These are phyloP conservation scores for Cladosporium oxysporum DNA, from an alignment of 2,329 filamentous ascomycete species.

Conservation along the genomic window DNA sequence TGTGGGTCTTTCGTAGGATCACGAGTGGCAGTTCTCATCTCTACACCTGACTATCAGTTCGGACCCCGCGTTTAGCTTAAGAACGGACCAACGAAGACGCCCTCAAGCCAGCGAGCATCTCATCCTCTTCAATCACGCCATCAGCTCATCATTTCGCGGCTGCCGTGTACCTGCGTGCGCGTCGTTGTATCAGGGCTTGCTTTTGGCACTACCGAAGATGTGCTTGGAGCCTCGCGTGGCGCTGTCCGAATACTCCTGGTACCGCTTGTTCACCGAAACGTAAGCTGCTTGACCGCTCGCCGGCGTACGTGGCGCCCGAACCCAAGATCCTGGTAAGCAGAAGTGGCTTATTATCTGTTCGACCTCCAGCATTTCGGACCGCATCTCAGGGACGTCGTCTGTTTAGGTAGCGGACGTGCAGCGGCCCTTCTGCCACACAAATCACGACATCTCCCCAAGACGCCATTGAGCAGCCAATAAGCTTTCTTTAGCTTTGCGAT, in stretches of 20 bases:
- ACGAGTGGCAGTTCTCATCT: not conserved
- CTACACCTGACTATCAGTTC: not conserved
- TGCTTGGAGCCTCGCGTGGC: constrained; percentile 1
- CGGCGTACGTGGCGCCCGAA: not conserved
- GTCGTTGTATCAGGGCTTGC: not conserved
- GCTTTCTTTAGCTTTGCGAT: constrained; percentile 14
- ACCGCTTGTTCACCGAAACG: constrained; percentile 29
- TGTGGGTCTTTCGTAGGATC: not conserved
- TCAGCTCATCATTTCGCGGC: not conserved
- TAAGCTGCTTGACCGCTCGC: constrained; percentile 3
- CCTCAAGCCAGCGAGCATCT: not conserved
- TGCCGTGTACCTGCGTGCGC: constrained; percentile 7
- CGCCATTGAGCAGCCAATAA: constrained; percentile 21
- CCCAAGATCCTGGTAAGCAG: not conserved
- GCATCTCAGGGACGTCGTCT: constrained; percentile 2
- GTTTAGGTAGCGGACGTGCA: constrained; percentile 26
- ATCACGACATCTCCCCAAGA: constrained; percentile 13
- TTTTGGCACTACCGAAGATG: constrained; percentile 6
- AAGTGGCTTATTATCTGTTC: not conserved
- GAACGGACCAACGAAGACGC: not conserved
- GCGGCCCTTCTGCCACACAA: constrained; percentile 18
- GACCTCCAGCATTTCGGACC: not conserved
- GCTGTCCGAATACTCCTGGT: constrained; percentile 27
- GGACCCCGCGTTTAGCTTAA: not conserved
- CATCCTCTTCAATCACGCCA: constrained; percentile 5